Base-by-base conservation (phyloP, 148 eudicot genomes). In the Camellia japonica region DNA sequence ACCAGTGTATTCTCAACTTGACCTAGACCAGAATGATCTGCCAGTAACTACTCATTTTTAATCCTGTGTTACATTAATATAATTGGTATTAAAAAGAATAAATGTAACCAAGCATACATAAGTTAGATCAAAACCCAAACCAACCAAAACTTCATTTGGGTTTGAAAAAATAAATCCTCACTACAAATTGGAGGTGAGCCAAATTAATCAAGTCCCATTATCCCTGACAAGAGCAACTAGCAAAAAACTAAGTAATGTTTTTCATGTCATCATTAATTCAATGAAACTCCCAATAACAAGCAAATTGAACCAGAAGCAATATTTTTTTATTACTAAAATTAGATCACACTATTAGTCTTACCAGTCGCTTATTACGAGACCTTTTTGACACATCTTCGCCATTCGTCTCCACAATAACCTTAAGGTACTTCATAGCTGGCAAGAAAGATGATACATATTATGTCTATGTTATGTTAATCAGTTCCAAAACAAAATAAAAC, bases 311-410 rank as follows among this genome's bases (percentile, higher is more conserved):
- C 0, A 30, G 38, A 30, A 30, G 38, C 38, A 30, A 30, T 30
- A 1, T 30, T 30, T 7, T 13, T 38, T 67, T 38, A 2, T 12
- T 5, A 67, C 46, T 4, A 41, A 67, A 12, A 11, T 4, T 38
- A 13, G n/a, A 38, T 12, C 46, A 38, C 15, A 0, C 3, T 41
- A 20, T 14, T 11, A 3, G 64, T 67, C 83, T 84, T 83, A 89
- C 91, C 85, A 77, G 6, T 81, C 85, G 87, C 52, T 80, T 85
- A 73, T 80, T 85, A 73, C 86, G 78, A 74, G 78, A 55, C 46
- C 78, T 58, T 82, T 63, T 87, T 69, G 80, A 83, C 60, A 71
- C 74, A 80, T 83, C 84, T 58, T 81, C 81, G 54, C 74, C 85
- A 18, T 71, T 81, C 3, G 13, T 74, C 19, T 86, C 89, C 51